A percentile compares a stretch with the other conserved stretches of the same genome.
Conservation (phyloP, 805 yeast species). For the Candida hispaniensis region DNA sequence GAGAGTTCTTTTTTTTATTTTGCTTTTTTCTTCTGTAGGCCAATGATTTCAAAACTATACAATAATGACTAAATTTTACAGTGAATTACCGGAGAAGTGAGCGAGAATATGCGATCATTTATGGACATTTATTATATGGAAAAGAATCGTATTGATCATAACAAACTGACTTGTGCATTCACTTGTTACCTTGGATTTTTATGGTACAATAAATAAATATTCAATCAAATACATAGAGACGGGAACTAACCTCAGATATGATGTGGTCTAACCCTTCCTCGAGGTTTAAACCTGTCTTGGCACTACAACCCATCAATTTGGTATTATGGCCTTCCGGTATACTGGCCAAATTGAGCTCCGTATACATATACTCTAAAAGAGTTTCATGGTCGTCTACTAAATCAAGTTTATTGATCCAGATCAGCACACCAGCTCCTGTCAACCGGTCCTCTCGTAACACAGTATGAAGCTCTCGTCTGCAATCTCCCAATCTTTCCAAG, state of each 20-base stretch:
- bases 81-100: no score
- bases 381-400: slow-evolving; percentile 29
- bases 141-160: no score
- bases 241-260: slow-evolving; percentile 31
- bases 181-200: neutral
- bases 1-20: no score
- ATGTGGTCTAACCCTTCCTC: slow-evolving; percentile 36
- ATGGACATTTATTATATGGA: no score
- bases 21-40: no score
- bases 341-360: slow-evolving; percentile 27
- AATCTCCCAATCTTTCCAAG: slow-evolving; percentile 52
- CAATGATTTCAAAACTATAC: no score
- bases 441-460: slow-evolving; percentile 58
- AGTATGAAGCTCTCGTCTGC: slow-evolving; percentile 50
- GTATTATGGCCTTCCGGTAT: slow-evolving; percentile 33
- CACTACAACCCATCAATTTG: slow-evolving; percentile 39
- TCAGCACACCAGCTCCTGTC: slow-evolving; percentile 55
- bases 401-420: slow-evolving; percentile 70
- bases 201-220: neutral
- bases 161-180: no score
- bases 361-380: slow-evolving; percentile 17
- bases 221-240: slow-evolving; percentile 32
- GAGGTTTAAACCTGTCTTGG: slow-evolving; percentile 36
- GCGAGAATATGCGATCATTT: no score
- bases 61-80: no score